These are phyloP conservation scores for Penicillium odoratum DNA, from an alignment of 495 filamentous ascomycete species.

Conservation along the genomic window DNA sequence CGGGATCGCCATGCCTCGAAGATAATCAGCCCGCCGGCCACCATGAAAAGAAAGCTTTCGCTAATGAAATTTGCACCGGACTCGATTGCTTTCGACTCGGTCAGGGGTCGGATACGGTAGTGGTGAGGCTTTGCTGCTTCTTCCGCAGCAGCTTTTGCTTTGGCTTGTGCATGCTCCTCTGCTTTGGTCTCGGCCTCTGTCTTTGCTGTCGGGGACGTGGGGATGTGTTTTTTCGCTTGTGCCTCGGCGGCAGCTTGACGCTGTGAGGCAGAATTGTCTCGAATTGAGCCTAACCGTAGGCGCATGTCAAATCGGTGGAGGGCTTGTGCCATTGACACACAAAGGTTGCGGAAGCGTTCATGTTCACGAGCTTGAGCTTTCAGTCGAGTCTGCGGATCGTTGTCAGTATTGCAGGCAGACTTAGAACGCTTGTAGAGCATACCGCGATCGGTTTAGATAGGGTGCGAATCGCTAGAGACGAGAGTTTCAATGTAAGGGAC, in stretches of 20 bases:
- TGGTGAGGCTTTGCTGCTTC: conserved; percentile 47
- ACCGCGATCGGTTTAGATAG: conserved; percentile 74
- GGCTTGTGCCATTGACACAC: conserved; percentile 73
- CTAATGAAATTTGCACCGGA: conserved; percentile 93
- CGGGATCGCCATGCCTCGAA: conserved; percentile 77
- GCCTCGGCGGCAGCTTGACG: conserved; percentile 50
- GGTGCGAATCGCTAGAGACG: conserved; percentile 65
- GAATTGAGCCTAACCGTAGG: conserved; percentile 77
- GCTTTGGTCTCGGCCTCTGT: conserved; percentile 70
- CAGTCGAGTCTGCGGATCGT: conserved; percentile 71
- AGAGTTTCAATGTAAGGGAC: conserved; percentile 67
- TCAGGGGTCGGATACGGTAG: conserved; percentile 71
- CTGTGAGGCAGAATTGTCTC: conserved; percentile 67
- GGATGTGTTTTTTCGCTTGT: conserved; percentile 57
- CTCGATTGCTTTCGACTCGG: conserved; percentile 93
- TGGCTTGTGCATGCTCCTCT: conserved; percentile 54
- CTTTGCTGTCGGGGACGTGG: conserved; percentile 75
- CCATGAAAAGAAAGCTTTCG: conserved; percentile 82
- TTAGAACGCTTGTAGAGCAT: conserved; percentile 37
- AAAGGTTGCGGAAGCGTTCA: conserved; percentile 77
- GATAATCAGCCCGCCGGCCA: conserved; percentile 75
- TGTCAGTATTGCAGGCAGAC: conserved; percentile 44
- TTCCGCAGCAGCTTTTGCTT: conserved; percentile 50
- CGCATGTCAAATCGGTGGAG: conserved; percentile 96
- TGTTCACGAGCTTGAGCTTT: conserved; percentile 95